Conservation (phyloP, 768 basidiomycete species). For the Termitomyces sp. region DNA sequence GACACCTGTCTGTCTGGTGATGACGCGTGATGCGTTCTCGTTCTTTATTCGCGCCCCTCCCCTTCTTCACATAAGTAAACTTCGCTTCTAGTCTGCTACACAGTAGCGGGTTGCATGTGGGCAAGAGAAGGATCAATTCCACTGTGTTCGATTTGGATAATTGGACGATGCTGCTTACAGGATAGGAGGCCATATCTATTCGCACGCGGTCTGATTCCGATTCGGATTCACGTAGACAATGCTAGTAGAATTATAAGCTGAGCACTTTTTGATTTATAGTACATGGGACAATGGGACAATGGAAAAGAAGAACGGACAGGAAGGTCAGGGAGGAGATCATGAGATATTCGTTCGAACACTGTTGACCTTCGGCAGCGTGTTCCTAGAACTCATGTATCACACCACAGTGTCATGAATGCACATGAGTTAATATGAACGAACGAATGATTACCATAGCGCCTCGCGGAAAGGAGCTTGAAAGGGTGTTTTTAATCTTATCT, state of each 20-base stretch:
- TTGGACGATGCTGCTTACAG: not conserved
- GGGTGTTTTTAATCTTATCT: not conserved
- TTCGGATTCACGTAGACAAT: not conserved
- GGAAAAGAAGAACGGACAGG: not conserved
- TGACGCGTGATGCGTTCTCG: not conserved
- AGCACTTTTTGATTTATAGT: not conserved
- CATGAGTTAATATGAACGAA: not conserved
- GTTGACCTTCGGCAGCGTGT: not conserved
- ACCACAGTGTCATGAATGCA: not conserved
- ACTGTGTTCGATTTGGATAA: not conserved
- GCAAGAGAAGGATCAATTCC: not conserved
- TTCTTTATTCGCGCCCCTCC: not conserved
- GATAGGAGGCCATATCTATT: not conserved
- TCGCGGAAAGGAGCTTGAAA: not conserved
- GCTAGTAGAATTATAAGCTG: not conserved
- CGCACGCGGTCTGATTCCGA: not conserved
- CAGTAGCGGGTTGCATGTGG: not conserved
- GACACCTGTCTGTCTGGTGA: slow-evolving; percentile 1
- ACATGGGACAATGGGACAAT: not conserved
- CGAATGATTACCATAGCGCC: not conserved
- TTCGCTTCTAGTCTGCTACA: not conserved
- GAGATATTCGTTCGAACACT: not conserved
- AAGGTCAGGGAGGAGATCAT: not conserved
- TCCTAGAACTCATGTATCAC: not conserved
- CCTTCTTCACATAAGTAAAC: not conserved